These are phyloP conservation scores for Fraxinus xanthoxyloides DNA, from an alignment of 305 asterid species.

Conservation along the genomic window DNA sequence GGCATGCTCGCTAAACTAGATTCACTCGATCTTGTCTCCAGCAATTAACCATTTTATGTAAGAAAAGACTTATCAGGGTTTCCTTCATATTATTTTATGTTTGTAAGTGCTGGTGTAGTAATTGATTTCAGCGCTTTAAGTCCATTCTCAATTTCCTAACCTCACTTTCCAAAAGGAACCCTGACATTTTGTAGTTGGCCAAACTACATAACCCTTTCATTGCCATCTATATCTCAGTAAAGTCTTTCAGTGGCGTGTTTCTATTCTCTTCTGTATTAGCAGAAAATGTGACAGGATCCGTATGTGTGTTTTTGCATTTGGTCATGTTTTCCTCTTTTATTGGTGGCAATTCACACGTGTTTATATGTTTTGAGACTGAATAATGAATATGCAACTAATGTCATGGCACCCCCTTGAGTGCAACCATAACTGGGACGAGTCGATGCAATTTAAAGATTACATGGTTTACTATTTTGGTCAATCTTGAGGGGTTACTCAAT, in stretches of 20 bases:
- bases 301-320: not conserved
- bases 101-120: not conserved
- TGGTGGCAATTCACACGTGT: constrained; percentile 10
- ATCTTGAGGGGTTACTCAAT: too few relatives aligned
- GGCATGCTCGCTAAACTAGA: not conserved
- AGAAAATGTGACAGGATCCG: not conserved
- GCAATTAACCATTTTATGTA: constrained; percentile 4
- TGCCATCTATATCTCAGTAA: not conserved
- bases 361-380: not conserved
- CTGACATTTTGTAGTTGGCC: not conserved
- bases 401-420: not conserved
- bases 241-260: not conserved
- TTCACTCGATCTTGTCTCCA: not conserved
- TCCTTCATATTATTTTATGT: not conserved
- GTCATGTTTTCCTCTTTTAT: not conserved
- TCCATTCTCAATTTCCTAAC: not conserved
- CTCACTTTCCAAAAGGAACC: not conserved
- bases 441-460: not conserved
- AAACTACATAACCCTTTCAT: not conserved
- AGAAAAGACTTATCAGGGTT: not conserved
- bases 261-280: not conserved
- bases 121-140: not conserved
- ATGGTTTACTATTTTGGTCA: constrained; percentile 10
- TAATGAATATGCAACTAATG: not conserved
- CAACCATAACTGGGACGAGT: not conserved